These are phyloP conservation scores for Pseudogymnoascus sp. DNA, from an alignment of 2,329 filamentous ascomycete species.

Conservation along the genomic window DNA sequence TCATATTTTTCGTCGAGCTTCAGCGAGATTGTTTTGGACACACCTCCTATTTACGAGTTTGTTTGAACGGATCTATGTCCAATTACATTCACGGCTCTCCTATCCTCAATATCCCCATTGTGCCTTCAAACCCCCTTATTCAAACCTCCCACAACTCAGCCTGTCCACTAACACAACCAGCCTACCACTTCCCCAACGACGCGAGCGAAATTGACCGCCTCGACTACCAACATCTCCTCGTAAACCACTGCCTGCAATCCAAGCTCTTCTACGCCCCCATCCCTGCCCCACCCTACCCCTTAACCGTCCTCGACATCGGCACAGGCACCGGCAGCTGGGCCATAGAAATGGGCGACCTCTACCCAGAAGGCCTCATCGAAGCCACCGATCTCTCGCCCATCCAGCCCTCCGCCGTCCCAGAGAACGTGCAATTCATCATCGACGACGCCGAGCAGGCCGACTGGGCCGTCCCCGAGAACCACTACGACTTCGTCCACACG, in stretches of 20 bases:
- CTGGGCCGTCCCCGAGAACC: slow-evolving; percentile 39
- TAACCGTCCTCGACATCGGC: slow-evolving; percentile 38
- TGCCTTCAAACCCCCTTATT: background rate
- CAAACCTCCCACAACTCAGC: background rate
- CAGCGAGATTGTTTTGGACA: background rate
- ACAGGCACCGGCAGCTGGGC: slow-evolving; percentile 53
- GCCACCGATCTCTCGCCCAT: slow-evolving; percentile 61
- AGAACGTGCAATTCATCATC: slow-evolving; percentile 65
- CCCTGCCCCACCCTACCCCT: slow-evolving; percentile 27
- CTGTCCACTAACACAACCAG: slow-evolving; percentile 13
- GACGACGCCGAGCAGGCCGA: slow-evolving; percentile 30
- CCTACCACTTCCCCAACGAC: slow-evolving; percentile 38
- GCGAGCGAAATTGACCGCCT: slow-evolving; percentile 42
- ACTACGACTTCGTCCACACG: slow-evolving; percentile 53
- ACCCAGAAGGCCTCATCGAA: slow-evolving; percentile 48
- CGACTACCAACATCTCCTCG: slow-evolving; percentile 41
- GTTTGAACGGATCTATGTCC: background rate
- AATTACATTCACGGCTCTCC: background rate
- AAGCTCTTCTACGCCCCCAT: slow-evolving; percentile 37
- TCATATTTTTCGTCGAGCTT: background rate
- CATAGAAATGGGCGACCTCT: slow-evolving; percentile 56
- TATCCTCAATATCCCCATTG: background rate
- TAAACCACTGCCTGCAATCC: slow-evolving; percentile 34
- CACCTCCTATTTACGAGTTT: background rate
- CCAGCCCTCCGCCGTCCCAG: slow-evolving; percentile 56